Percentiles rank a stretch among this genome's conserved stretches.
Evolutionary conservation across 139 green algal genomes (phyloP).

Genomic region (Ostreobium quekettii): DNA sequence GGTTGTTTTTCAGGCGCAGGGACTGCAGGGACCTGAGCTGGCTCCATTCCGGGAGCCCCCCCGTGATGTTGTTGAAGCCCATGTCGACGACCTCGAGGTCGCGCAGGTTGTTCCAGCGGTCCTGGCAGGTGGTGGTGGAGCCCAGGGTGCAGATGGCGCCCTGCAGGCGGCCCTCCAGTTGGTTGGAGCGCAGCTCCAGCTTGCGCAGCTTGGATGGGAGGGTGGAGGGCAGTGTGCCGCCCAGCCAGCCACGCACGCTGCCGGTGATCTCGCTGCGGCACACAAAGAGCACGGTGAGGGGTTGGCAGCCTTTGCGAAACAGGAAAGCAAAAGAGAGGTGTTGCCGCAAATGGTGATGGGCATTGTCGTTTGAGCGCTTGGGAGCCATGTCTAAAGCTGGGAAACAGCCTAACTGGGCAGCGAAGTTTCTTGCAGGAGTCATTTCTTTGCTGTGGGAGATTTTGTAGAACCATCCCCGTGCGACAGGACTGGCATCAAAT

Average conservation of each 20-base stretch:
- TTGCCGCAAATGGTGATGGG: no score
- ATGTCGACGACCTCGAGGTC: neutral
- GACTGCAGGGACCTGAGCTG: neutral
- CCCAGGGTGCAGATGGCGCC: neutral
- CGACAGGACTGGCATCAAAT: no score
- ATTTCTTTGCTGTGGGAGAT: no score
- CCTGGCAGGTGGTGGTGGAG: neutral
- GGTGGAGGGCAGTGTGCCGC: neutral
- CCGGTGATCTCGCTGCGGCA: conserved; percentile 9
- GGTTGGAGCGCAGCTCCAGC: neutral
- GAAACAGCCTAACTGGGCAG: no score
- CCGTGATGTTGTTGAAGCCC: neutral
- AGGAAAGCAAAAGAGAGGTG: no score
- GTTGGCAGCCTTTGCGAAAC: no score
- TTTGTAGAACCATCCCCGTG: no score
- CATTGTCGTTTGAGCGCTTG: no score
- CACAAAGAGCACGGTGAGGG: no score
- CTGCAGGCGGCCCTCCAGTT: neutral
- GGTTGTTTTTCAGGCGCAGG: conserved; percentile 8
- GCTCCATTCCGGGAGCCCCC: neutral
- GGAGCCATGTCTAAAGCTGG: no score
- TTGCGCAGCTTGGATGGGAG: neutral
- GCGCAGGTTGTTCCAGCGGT: neutral
- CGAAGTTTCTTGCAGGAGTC: no score
- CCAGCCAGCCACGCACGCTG: neutral